Evolutionary conservation across 2,329 filamentous ascomycete genomes (phyloP).

Genomic region (Cladophialophora psammophila): DNA sequence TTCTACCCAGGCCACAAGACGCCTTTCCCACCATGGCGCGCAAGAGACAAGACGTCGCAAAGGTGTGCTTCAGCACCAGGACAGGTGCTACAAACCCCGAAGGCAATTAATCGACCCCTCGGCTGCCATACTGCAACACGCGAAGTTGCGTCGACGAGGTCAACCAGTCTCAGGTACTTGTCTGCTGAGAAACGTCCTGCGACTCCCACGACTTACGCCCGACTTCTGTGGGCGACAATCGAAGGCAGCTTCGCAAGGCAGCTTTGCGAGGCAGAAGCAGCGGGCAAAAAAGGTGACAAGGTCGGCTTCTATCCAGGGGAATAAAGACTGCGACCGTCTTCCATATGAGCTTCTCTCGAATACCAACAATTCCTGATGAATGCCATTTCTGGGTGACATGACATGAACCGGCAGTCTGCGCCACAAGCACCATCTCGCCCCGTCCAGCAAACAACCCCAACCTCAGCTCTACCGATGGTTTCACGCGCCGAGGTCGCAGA

Average conservation of each 20-base stretch:
- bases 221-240: neutral
- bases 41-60: slow-evolving; percentile 7
- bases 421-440: slow-evolving; percentile 11
- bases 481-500: slow-evolving; percentile 57
- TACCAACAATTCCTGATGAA: slow-evolving; percentile 9
- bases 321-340: neutral
- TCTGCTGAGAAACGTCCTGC: neutral
- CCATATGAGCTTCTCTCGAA: neutral
- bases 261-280: neutral
- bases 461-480: slow-evolving; percentile 44
- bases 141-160: slow-evolving; percentile 2
- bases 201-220: slow-evolving; percentile 10
- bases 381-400: slow-evolving; percentile 10
- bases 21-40: slow-evolving; percentile 20
- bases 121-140: neutral
- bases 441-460: slow-evolving; percentile 16
- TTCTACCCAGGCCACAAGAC: neutral
- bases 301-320: neutral
- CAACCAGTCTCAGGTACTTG: neutral
- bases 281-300: slow-evolving; percentile 13
- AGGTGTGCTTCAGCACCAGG: slow-evolving; percentile 2
- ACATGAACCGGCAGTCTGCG: slow-evolving; percentile 19
- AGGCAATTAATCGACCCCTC: neutral
- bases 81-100: neutral
- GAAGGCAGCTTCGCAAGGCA: slow-evolving; percentile 14